Base-by-base conservation (phyloP, 1,139 yeast species). In the Wickerhamiella infanticola region DNA sequence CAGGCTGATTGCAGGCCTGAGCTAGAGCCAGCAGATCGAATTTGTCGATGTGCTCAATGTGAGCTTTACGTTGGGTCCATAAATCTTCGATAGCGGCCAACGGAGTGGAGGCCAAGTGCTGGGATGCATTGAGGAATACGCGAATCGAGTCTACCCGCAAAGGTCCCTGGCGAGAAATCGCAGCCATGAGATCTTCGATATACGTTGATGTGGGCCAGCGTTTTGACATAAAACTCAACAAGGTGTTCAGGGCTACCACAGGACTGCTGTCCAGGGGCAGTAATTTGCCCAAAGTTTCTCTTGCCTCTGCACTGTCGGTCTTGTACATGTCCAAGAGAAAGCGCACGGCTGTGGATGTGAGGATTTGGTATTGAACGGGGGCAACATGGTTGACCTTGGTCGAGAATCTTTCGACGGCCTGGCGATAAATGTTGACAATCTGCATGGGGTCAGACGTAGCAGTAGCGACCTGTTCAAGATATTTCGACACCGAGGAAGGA, bases 1-100 rank as follows among this genome's bases (percentile, higher is more conserved):
- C 49, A 3, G 47, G 39, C 26, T 45, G 47, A 42, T 52, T 49
- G 42, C 53, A 50, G 7, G 55, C 55, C 33, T 45, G 44, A n/a
- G 49, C 49, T 8, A 52, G 44, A n/a, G 55, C 47, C 35, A 49
- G 45, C 55, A 53, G 50, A 44, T 52, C 55, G 39, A 50, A 52
- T n/a, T 43, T 13, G 31, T 46, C 49, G n/a, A 51, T 50, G 24
- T 26, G 29, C 26, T 23, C 8, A 38, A 44, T 46, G 24, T 44
- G 41, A 9, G 13, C 24, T 4, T 13, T 24, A 24, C 51, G 48
- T 23, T 24, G 40, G 24, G 18, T 5, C 55, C 55, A 52, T 49
- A 52, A 48, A 31, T 37, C 33, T 3, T 39, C 47, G 3, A 52
- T 46, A n/a, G 37, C 36, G 7, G 36, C 44, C 2, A 37, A 11